Base-by-base conservation (phyloP, 345 rosid species). In the Lumnitzera littorea region DNA sequence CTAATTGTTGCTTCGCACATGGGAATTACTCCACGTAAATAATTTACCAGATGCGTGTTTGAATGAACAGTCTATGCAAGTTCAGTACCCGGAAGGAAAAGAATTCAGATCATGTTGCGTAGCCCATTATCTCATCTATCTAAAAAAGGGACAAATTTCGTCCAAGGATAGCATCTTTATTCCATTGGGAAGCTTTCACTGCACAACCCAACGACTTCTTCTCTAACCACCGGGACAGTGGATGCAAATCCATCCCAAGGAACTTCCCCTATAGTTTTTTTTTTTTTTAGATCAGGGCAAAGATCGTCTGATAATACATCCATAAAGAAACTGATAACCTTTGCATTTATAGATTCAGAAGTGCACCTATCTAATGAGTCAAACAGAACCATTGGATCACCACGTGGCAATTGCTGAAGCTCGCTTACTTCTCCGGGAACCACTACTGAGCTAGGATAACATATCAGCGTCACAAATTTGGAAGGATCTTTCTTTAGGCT, bases 221-320 rank as follows among this genome's bases (percentile, higher is more conserved):
- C 88, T 88, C 99, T 74, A 94, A 73, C 99, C 92, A 86, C 62
- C 77, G 77, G 58, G 95, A 91, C 74, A 94, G 70, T 59, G 54
- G 41, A 67, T 51, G 66, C 74, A 78, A 53, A 76, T 86, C 97
- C 96, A 84, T 86, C 62, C 72, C 73, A 66, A 84, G 67, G 71
- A 86, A 86, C 52, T 78, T 84, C 55, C 70, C 60, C 64, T 82
- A 83, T 47, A 84, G 61, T 20, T 20, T 20, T 20, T 76, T 78
- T 86, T 64, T 74, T 79, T 72, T 75, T 86, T 67, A 86, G 81
- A 71, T 78, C 78, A 50, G 79, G 65, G 58, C 78, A 77, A 15
- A 77, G 72, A 43, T 83, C 96, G 56, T 82, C 84, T 46, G 92
- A 86, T 67, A 94, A 75, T 57, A 90, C 71, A 69, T 88, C 95